Base-by-base conservation (phyloP, 805 yeast species). In the Schizosaccharomyces cryophilus region DNA sequence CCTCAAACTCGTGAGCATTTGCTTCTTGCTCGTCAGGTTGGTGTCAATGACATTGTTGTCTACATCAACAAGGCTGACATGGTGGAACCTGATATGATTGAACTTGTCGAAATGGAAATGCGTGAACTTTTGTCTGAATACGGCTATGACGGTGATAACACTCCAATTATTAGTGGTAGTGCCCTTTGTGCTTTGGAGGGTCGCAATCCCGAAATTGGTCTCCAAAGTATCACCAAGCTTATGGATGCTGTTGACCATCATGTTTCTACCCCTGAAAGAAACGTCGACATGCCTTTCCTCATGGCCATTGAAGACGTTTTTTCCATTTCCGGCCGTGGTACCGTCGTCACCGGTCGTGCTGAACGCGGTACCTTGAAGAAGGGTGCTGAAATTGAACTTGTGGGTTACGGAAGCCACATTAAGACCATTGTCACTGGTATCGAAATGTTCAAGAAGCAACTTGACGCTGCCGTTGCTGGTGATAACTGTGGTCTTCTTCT, bases 101-200 rank as follows among this genome's bases (percentile, higher is more conserved):
- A 93, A 79, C 83, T 93, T 69, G 98, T 93, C 66, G 98, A 93
- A 79, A 93, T 93, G 98, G 98, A 93, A 80, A 93, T 93, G 98
- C 85, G 98, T 78, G 98, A 93, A 73, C 80, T 93, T 66, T 79
- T 93, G 71, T 71, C 82, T 66, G 79, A 85, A 66, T 93, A 89
- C 74, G 97, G 96, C 63, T 93, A 90, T 67, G 97, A 93, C 71
- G 98, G 97, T 77, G 98, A 93, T 71, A 84, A 90, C 76, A 84
- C 95, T 66, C 98, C 98, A 63, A 96, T 93, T 64, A 77, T 93
- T 66, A 89, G 90, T 96, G 98, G 98, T 69, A 89, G 97, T 69
- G 98, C 97, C 67, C 78, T 93, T 69, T 86, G 95, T 75, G 97
- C 98, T 67, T 80, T 93, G 69, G 95, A 93, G 77, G 85, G 79